Conservation (phyloP, 495 filamentous ascomycete genomes). For the Trichoderma gamsii region DNA sequence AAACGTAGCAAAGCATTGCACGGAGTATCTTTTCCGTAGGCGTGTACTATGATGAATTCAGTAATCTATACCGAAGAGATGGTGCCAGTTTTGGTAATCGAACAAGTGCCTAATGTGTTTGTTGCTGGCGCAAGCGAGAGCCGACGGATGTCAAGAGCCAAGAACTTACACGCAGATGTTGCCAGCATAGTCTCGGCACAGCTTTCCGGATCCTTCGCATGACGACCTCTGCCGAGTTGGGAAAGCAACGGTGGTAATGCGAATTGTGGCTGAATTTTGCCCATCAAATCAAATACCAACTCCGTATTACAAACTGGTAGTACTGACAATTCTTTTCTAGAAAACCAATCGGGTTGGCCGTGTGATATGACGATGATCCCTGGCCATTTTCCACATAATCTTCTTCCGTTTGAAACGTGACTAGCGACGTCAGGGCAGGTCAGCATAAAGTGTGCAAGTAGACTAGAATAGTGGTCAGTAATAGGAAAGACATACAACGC, state of each 20-base stretch:
- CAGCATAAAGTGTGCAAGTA: no score
- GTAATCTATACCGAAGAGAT: background rate
- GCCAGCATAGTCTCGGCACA: no score
- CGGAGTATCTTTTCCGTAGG: background rate
- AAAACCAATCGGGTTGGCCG: background rate
- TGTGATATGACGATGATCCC: background rate
- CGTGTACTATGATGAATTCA: background rate
- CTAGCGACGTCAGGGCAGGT: background rate
- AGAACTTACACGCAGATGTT: no score
- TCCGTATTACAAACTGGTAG: background rate
- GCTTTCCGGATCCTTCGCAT: no score
- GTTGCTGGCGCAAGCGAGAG: background rate
- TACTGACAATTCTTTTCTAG: background rate
- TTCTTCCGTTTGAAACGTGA: background rate
- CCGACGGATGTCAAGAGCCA: no score
- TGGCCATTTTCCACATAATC: no score
- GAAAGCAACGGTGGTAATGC: no score
- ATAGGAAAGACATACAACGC: background rate
- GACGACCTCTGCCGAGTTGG: no score
- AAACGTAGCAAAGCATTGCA: background rate
- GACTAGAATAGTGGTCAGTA: no score
- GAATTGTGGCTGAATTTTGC: no score
- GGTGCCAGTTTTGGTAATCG: background rate
- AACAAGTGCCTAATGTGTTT: background rate
- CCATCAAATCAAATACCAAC: no score